Evolutionary conservation across 495 filamentous ascomycete species (phyloP), one percentile per base, ranked within the genome.

Genomic region (Oidiodendron maius): DNA sequence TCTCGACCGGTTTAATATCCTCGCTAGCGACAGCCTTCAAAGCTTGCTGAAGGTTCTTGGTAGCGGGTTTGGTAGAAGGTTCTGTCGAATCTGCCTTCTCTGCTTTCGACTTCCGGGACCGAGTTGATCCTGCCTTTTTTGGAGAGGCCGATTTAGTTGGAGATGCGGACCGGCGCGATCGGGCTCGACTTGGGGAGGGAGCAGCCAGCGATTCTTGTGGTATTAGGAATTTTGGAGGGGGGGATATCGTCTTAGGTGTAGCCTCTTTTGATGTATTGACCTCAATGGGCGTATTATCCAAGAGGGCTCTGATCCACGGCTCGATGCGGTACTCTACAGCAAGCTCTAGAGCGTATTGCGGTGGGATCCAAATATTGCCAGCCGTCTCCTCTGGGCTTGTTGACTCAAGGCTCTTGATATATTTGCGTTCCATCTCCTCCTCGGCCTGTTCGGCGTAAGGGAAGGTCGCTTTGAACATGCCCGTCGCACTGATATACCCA

Each of bases 401-500:
- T 5, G 81, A 80, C 24, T 77, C 66, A 17, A 91, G 80, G 10
- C 71, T 72, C 65, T 93, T 95, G 60, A 97, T 75, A 56, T 88
- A 91, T 53, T 83, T 86, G 52, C 91, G 84, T 73, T 98, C 93
- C 6, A 70, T 71, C 52, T 84, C 81, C 66, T 98, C 93, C 61
- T 98, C 94, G 5, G 81, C 78, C 24, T 77, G 67, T 49, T 84
- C 83, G 12, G 93, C 89, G 75, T 90, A 97, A 3, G 93, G 93
- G 64, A 96, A 98, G 4, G 91, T 88, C 47, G 94, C 94, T 70
- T 97, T 98, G 76, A 97, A 98, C 94, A 98, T 97, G 62, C 94
- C 93, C 44, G 93, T 97, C 4, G 93, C 90, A 58, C 89, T 96
- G 32, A 98, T 81, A 61, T 75, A 96, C 32, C 94, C 94, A 69